These are phyloP conservation scores for Sugiyamaella neomexicana DNA, from an alignment of 1,139 yeast species.

Conservation along the genomic window DNA sequence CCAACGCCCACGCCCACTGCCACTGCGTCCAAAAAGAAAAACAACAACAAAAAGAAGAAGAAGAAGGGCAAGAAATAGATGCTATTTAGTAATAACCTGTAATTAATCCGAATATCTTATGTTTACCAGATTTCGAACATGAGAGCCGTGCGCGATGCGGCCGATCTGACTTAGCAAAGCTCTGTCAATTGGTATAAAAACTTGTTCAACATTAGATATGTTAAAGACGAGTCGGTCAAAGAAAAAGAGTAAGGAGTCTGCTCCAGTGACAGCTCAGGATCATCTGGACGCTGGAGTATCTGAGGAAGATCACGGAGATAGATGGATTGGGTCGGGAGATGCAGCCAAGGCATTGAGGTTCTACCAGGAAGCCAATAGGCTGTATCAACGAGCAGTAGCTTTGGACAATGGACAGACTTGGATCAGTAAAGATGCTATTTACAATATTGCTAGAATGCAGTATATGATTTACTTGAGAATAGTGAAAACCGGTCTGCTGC, in stretches of 20 bases:
- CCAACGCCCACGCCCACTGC: not conserved
- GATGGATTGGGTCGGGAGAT: constrained; percentile 38
- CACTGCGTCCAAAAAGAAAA: constrained; percentile 8
- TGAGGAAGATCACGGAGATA: constrained; percentile 37
- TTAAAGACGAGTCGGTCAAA: not conserved
- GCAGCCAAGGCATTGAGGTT: constrained; percentile 36
- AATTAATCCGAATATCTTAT: not conserved
- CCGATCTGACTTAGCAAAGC: not conserved
- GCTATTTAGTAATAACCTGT: not conserved
- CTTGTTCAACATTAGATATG: not conserved
- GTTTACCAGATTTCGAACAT: too few relatives aligned
- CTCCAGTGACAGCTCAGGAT: constrained; percentile 23
- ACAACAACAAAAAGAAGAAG: constrained; percentile 17
- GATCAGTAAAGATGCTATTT: constrained; percentile 30
- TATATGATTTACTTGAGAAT: constrained; percentile 32
- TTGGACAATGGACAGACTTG: constrained; percentile 20
- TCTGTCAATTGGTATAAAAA: too few relatives aligned
- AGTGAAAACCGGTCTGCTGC: constrained; percentile 27
- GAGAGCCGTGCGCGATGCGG: too few relatives aligned
- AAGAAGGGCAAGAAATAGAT: constrained; percentile 16
- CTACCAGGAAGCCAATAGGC: constrained; percentile 31
- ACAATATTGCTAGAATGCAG: constrained; percentile 36
- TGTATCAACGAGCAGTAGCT: constrained; percentile 27
- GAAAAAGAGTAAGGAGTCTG: constrained; percentile 8
- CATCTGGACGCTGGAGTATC: constrained; percentile 33